Percentiles rank a stretch among this genome's conserved stretches.
These are phyloP conservation scores for Kodamaea plutei DNA, from an alignment of 1,139 yeast species.

Conservation along the genomic window DNA sequence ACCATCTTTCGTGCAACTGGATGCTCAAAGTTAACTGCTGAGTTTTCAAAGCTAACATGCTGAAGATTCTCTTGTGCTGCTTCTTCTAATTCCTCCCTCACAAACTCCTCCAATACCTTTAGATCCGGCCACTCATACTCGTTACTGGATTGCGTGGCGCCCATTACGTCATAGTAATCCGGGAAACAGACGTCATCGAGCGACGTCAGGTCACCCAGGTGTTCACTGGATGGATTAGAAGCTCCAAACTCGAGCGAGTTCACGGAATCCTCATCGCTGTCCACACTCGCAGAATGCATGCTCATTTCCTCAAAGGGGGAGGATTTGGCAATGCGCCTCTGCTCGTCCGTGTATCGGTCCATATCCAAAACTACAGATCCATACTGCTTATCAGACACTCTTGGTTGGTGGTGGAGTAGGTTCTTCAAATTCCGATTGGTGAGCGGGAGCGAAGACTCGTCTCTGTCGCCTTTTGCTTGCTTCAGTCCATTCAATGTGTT, in stretches of 20 bases:
- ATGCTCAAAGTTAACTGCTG: slow-evolving; percentile 24
- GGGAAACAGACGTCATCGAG: slow-evolving; percentile 66
- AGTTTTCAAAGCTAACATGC: slow-evolving; percentile 11
- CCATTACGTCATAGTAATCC: slow-evolving; percentile 34
- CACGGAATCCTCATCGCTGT: slow-evolving; percentile 18
- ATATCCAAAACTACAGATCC: slow-evolving; percentile 35
- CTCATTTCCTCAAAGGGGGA: slow-evolving; percentile 11
- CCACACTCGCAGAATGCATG: slow-evolving; percentile 15
- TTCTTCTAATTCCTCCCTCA: slow-evolving; percentile 60
- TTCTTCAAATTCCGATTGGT: slow-evolving; percentile 36
- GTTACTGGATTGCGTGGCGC: slow-evolving; percentile 19
- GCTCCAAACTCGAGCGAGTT: slow-evolving; percentile 43
- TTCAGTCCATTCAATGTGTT: no score
- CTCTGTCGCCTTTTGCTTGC: no score
- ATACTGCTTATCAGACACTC: slow-evolving; percentile 7
- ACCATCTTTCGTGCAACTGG: slow-evolving; percentile 16
- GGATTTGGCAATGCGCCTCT: slow-evolving; percentile 20
- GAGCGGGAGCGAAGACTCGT: slow-evolving; percentile 23
- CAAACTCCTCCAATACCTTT: slow-evolving; percentile 67
- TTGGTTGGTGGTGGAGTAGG: slow-evolving; percentile 13
- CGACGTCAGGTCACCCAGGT: slow-evolving; percentile 68
- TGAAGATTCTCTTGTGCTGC: slow-evolving; percentile 14
- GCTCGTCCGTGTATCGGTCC: slow-evolving; percentile 39
- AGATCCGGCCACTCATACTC: slow-evolving; percentile 74
- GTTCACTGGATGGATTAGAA: slow-evolving; percentile 70